A percentile compares a stretch with the other conserved stretches of the same genome.
These are phyloP conservation scores for Tricholoma flavovirens DNA, from an alignment of 768 basidiomycete genomes.

Conservation along the genomic window DNA sequence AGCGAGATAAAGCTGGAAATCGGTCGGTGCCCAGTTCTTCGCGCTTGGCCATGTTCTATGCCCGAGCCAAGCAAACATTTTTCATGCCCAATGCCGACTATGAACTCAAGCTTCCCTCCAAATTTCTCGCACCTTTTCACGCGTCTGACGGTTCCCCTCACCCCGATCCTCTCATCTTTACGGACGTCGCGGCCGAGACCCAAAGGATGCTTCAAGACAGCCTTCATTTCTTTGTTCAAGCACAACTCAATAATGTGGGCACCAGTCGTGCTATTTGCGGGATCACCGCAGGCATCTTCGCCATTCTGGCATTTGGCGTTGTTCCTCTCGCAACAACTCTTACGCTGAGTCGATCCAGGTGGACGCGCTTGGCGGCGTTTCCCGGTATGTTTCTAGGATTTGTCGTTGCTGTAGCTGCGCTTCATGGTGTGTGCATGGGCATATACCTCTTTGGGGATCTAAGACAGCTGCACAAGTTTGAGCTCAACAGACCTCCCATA, in stretches of 20 bases:
- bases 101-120: conserved; percentile 66
- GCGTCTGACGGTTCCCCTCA: conserved; percentile 37
- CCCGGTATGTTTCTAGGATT: conserved; percentile 71
- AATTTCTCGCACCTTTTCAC: conserved; percentile 58
- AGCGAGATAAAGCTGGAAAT: conserved; percentile 23
- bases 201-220: conserved; percentile 57
- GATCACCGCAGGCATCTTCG: conserved; percentile 52
- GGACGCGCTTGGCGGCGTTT: conserved; percentile 54
- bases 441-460: conserved; percentile 79
- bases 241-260: conserved; percentile 69
- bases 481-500: conserved; percentile 65
- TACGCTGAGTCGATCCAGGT: conserved; percentile 39
- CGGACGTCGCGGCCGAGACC: conserved; percentile 51
- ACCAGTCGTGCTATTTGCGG: conserved; percentile 66
- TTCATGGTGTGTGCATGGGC: conserved; percentile 73
- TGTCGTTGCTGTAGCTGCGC: conserved; percentile 51
- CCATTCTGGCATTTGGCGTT: conserved; percentile 42
- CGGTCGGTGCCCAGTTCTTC: conserved; percentile 43
- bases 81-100: conserved; percentile 67
- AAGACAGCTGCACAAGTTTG: conserved; percentile 71
- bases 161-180: conserved; percentile 63
- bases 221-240: conserved; percentile 59
- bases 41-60: conserved; percentile 66
- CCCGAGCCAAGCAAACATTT: conserved; percentile 77
- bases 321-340: conserved; percentile 46